Base-by-base conservation (phyloP, 305 asterid species). In the Fraxinus floribunda region DNA sequence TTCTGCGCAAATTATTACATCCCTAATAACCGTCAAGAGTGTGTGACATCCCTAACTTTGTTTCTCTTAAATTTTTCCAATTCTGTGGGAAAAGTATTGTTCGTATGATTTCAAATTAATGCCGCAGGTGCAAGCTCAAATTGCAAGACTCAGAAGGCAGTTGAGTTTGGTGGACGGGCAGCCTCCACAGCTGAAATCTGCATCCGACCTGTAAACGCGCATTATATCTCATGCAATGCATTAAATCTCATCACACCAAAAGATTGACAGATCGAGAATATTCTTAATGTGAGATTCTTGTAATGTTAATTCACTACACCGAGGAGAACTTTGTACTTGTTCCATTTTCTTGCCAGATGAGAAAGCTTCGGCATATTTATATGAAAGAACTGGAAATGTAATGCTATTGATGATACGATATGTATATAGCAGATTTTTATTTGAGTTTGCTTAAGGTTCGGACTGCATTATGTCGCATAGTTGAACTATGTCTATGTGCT, bases 161-260 rank as follows among this genome's bases (percentile, higher is more conserved):
- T 49, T 49, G 62, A 93, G 89, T 81, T 77, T 88, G 85, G 72
- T 91, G 76, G 97, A 92, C 68, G 94, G 89, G 85, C 86, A 36
- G 79, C 89, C 93, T 66, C 97, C 39, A 70, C 75, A 29, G 75
- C 75, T 30, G 20, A 70, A 70, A 49, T 15, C 75, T 70, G 39
- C 75, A 7, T 29, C 75, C 10, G 75, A 70, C 38, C 75, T 30
- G 39, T 70, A 70, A 70, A 70, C 15, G 18, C 10, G 3, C 75
- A 70, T 70, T 15, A 26, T 29, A 62, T 62, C 16, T 62, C 71
- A 62, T 62, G 80, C 74, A 79, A 30, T 79, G 71, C 82, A 49
- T 80, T 52, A 82, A 76, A 79, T 75, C 77, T 79, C 83, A 70
- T 82, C 80, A 76, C 74, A 18, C 52, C 29, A 62, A 77, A 80